Conservation (phyloP, 257 asterid species). For the Hygrophila difformis region DNA sequence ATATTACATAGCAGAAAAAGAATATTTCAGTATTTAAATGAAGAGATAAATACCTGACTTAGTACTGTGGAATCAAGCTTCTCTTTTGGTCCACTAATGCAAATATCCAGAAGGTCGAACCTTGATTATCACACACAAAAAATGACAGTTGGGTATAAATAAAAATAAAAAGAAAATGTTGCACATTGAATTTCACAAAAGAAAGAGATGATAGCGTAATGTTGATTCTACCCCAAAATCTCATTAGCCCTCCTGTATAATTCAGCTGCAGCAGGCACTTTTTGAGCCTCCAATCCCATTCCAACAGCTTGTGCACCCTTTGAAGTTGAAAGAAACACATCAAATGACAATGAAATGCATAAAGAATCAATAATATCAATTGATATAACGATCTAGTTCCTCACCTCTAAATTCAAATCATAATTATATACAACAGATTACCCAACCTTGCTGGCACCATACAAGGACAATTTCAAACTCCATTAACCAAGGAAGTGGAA, state of each 20-base stretch:
- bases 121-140: conserved; percentile 24
- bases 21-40: background rate
- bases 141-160: conserved; percentile 2
- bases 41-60: conserved; percentile 61
- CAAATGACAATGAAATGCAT: background rate
- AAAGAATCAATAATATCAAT: background rate
- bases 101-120: conserved; percentile 80
- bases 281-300: conserved; percentile 94
- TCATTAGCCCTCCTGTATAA: conserved; percentile 74
- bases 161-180: conserved; percentile 3
- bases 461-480: conserved; percentile 5
- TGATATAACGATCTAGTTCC: conserved; percentile 4
- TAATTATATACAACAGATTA: conserved; percentile 6
- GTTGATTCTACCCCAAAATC: conserved; percentile 60
- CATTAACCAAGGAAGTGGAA: background rate
- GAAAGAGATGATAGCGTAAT: no score
- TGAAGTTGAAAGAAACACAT: conserved; percentile 19
- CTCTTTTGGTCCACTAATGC: conserved; percentile 92
- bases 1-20: no score
- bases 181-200: background rate
- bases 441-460: background rate
- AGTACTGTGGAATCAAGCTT: conserved; percentile 89
- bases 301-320: conserved; percentile 99
- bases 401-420: conserved; percentile 2
- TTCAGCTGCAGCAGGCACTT: conserved; percentile 92